A percentile compares a stretch with the other conserved stretches of the same genome.
These are phyloP conservation scores for Magnolia kwangsiensis DNA, from an alignment of 164 flowering plant species.

Conservation along the genomic window DNA sequence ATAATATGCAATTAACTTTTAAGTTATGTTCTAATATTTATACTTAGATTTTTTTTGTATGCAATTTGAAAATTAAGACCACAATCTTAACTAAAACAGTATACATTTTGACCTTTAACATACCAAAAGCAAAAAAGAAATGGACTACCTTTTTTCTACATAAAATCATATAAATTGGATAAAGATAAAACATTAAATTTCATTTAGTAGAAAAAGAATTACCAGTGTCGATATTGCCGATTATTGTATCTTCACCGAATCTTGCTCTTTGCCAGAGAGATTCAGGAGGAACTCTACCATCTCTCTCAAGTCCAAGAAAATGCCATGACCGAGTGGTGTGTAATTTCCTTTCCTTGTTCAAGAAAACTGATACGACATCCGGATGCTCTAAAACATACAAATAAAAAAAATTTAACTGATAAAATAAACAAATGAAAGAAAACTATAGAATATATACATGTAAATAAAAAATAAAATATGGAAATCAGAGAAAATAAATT, in stretches of 20 bases:
- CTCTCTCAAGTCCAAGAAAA: slow-evolving; percentile 45
- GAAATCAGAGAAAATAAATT: neutral
- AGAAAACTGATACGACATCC: slow-evolving; percentile 57
- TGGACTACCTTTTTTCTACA: no score
- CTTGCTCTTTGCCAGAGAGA: slow-evolving; percentile 60
- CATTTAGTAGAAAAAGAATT: neutral
- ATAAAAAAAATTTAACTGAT: neutral
- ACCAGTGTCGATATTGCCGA: slow-evolving; percentile 77
- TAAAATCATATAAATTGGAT: neutral
- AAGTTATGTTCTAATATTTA: no score
- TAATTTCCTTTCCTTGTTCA: slow-evolving; percentile 35
- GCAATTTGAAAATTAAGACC: no score
- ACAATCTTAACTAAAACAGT: no score
- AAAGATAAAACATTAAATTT: neutral
- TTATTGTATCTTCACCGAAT: slow-evolving; percentile 66
- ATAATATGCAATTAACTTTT: no score
- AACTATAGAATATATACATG: neutral
- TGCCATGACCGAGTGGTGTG: slow-evolving; percentile 79
- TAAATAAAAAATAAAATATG: no score
- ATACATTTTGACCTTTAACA: no score
- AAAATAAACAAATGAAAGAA: neutral
- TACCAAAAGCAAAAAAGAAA: no score
- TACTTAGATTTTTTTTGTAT: neutral
- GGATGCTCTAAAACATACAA: slow-evolving; percentile 47
- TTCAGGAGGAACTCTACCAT: slow-evolving; percentile 23